These are phyloP conservation scores for Leishmania lainsoni DNA, from an alignment of 208 protist species.

Conservation along the genomic window DNA sequence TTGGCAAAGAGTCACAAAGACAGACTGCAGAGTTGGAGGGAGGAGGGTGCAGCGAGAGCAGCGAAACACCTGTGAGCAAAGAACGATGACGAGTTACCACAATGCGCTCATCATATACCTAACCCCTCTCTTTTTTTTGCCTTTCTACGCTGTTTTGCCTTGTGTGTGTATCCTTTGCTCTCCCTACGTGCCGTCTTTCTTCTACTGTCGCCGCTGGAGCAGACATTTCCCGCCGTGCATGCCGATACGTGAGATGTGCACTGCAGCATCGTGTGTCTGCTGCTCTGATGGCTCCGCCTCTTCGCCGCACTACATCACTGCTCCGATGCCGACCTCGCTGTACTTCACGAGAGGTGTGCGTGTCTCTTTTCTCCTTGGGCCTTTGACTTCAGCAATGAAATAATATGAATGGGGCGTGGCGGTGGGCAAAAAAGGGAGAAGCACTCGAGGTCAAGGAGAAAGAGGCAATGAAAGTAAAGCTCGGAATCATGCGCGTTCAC, in stretches of 20 bases:
- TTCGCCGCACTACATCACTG: background rate
- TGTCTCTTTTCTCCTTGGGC: background rate
- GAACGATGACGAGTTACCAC: background rate
- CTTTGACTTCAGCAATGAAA: background rate
- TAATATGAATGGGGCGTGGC: background rate
- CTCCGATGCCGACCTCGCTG: background rate
- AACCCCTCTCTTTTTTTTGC: background rate
- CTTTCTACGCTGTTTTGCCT: background rate
- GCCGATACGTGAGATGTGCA: background rate
- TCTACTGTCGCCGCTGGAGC: background rate
- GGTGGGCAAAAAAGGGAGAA: background rate
- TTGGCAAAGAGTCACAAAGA: background rate
- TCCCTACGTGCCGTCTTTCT: background rate
- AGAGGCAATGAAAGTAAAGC: background rate
- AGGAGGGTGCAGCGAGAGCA: background rate
- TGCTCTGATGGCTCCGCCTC: background rate
- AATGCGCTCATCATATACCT: background rate
- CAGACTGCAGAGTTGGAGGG: background rate
- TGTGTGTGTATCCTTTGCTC: background rate
- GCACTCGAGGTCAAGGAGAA: background rate
- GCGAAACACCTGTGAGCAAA: background rate
- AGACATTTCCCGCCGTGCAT: background rate
- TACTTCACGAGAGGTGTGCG: background rate
- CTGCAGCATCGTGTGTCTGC: background rate
- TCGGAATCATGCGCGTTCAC: background rate